phyloP scores from a whole-genome alignment of 306 rosid species.

The Vicia faba region DNA sequence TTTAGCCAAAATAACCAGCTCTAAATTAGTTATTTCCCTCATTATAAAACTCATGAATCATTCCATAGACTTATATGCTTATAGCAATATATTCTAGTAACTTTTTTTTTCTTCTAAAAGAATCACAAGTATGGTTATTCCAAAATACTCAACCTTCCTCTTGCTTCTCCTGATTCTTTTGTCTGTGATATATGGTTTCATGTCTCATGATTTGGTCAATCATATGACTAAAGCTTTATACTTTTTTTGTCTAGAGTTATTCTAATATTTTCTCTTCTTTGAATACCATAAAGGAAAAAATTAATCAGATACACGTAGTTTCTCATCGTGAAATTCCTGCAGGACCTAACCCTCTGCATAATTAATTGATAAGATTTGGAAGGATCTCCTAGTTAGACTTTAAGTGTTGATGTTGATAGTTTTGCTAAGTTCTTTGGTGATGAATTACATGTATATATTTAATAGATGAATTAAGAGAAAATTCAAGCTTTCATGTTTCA shows the following conservation, averaged over 20 bases:
- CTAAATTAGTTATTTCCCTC: too few relatives aligned
- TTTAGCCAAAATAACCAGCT: too few relatives aligned
- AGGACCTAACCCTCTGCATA: conserved; percentile 81
- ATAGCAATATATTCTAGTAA: too few relatives aligned
- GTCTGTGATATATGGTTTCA: conserved; percentile 38
- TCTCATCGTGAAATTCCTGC: conserved; percentile 54
- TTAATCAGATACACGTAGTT: conserved; percentile 48
- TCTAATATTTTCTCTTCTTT: conserved; percentile 45
- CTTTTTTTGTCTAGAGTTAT: conserved; percentile 43
- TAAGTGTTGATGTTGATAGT: conserved; percentile 6
- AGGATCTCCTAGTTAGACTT: conserved; percentile 5
- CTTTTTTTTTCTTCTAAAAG: too few relatives aligned
- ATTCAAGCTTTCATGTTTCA: neutral
- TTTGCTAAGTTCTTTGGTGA: neutral
- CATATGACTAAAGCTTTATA: conserved; percentile 38
- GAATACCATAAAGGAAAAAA: conserved; percentile 38
- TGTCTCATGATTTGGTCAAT: conserved; percentile 37
- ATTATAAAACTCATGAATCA: too few relatives aligned
- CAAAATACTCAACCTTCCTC: conserved; percentile 32
- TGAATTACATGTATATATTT: neutral
- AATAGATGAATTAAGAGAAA: neutral
- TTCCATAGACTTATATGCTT: too few relatives aligned
- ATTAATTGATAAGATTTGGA: conserved; percentile 38
- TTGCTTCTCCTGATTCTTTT: conserved; percentile 42
- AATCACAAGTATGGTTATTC: conserved; percentile 43